Evolutionary conservation across 108 stramenopile species (phyloP), one percentile per base, ranked within the genome.

Genomic region (Cyclotella baltica): DNA sequence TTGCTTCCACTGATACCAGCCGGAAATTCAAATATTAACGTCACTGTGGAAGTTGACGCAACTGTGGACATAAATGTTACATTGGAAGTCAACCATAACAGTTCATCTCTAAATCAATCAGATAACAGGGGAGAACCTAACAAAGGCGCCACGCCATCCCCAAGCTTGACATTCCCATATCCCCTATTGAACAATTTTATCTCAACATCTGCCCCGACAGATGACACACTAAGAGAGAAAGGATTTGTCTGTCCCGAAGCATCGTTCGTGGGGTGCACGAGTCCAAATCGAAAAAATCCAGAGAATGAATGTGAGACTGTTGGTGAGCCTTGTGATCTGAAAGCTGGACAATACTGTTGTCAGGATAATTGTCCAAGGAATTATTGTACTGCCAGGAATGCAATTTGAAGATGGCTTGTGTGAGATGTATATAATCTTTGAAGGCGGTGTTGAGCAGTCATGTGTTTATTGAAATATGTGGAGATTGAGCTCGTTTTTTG

Each of bases 361-460:
- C 38, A 35, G 30, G 77, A 78, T 46, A 53, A 20, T 19, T 78
- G 77, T 43, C 77, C 70, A 11, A 61, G 77, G 25, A 76, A 76
- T 19, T 78, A 78, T 62, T 78, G 77, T 58, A 78, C 77, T 29
- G 69, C 69, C 3, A 78, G 70, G 46, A 27, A 29, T 33, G 72
- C 34, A 23, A 10, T 10, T 6, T 10, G 40, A 43, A 10, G 40
- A 13, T 43, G 40, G 40, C 40, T 43, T 43, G 13, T 10, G 6
- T 43, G 6, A 10, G 40, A 43, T 43, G 40, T 43, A 6, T 43
- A 43, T 43, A 43, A 10, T 43, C 13, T 6, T 43, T 43, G 40
- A 43, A 13, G 10, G 40, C 13, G 40, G 40, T 43, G 40, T 43
- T 6, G 13, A 43, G 40, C 6, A 43, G 6, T 6, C 6, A 43